These are phyloP conservation scores for Coemansia sp. DNA, from an alignment of 192 early-diverging fungal species.

Conservation along the genomic window DNA sequence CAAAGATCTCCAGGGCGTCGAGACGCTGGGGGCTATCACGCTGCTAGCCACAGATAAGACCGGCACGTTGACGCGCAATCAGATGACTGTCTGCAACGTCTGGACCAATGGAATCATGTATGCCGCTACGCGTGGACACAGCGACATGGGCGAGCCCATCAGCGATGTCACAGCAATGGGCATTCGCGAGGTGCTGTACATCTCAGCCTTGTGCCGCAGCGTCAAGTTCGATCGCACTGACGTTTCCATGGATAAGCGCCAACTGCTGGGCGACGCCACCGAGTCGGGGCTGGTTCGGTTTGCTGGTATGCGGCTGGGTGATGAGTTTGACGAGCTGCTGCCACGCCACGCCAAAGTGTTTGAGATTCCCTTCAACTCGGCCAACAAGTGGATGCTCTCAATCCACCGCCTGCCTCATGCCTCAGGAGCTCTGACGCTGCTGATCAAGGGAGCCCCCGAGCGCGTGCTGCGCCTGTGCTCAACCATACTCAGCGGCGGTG, in stretches of 20 bases:
- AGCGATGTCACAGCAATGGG: slow-evolving; percentile 59
- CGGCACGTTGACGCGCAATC: slow-evolving; percentile 94
- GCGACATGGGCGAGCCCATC: slow-evolving; percentile 52
- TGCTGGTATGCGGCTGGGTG: slow-evolving; percentile 65
- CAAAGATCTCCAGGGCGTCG: slow-evolving; percentile 95
- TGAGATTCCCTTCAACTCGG: slow-evolving; percentile 95
- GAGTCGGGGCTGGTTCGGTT: slow-evolving; percentile 89
- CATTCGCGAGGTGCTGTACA: slow-evolving; percentile 74
- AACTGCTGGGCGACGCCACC: slow-evolving; percentile 91
- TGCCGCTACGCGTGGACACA: slow-evolving; percentile 54
- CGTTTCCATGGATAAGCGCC: slow-evolving; percentile 78
- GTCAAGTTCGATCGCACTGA: slow-evolving; percentile 90
- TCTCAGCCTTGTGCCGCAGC: slow-evolving; percentile 80
- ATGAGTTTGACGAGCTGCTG: slow-evolving; percentile 71
- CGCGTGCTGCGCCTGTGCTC: slow-evolving; percentile 82
- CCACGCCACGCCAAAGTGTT: slow-evolving; percentile 82
- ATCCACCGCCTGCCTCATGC: slow-evolving; percentile 71
- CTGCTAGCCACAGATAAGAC: slow-evolving; percentile 97
- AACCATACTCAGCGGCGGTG: slow-evolving; percentile 64
- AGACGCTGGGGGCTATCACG: slow-evolving; percentile 96
- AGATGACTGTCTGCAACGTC: slow-evolving; percentile 93
- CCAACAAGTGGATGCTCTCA: slow-evolving; percentile 94
- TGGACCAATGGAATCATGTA: slow-evolving; percentile 79
- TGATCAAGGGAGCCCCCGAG: slow-evolving; percentile 97
- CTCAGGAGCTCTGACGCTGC: slow-evolving; percentile 61